Evolutionary conservation across 2,329 filamentous ascomycete genomes (phyloP).

Genomic region (Penicillium sp.): DNA sequence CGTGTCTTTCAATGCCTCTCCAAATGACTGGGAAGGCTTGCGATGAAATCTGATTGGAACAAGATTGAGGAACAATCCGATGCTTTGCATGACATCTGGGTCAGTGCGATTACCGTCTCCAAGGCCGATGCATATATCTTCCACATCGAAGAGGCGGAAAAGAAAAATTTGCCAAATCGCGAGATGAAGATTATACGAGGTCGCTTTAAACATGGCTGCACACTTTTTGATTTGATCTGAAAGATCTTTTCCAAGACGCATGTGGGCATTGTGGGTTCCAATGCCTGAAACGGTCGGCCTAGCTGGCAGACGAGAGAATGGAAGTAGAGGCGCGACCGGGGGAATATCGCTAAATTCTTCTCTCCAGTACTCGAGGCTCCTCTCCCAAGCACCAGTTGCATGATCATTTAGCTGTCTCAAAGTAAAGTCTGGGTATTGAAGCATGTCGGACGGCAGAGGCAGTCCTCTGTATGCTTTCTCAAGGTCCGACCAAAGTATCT

Average conservation of each 20-base stretch:
- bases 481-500: conserved; percentile 48
- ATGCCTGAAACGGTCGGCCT: conserved; percentile 13
- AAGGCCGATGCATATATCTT: conserved; percentile 50
- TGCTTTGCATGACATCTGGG: conserved; percentile 27
- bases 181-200: conserved; percentile 51
- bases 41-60: conserved; percentile 46
- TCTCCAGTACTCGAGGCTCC: conserved; percentile 23
- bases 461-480: conserved; percentile 43
- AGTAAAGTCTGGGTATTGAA: conserved; percentile 41
- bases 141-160: conserved; percentile 31
- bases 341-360: conserved; percentile 10
- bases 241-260: conserved; percentile 5
- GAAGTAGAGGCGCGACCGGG: conserved; percentile 13
- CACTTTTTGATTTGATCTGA: conserved; percentile 13
- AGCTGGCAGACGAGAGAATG: conserved; percentile 10
- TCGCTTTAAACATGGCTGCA: conserved; percentile 29
- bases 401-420: conserved; percentile 29
- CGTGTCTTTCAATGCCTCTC: conserved; percentile 27
- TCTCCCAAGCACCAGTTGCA: conserved; percentile 26
- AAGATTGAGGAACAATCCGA: conserved; percentile 54
- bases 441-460: conserved; percentile 16
- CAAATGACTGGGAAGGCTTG: conserved; percentile 26
- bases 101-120: conserved; percentile 47
- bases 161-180: conserved; percentile 43
- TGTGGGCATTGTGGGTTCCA: conserved; percentile 5